Base-by-base conservation (phyloP, 257 asterid species). In the Gardenia jasminoides region DNA sequence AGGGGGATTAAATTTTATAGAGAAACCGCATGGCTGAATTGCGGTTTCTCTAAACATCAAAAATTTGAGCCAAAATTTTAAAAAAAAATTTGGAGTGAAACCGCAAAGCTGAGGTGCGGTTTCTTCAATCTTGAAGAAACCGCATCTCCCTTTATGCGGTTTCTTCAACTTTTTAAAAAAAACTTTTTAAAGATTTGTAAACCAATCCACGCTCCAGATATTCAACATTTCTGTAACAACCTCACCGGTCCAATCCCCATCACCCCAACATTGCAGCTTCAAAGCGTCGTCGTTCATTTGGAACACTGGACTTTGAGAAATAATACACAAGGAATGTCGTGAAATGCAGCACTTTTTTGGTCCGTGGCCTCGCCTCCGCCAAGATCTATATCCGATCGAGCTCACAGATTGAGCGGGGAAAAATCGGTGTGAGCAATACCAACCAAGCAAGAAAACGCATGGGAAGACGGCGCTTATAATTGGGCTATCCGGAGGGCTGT, bases 171-270 rank as follows among this genome's bases (percentile, higher is more conserved):
- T n/a, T n/a, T n/a, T n/a, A n/a, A n/a, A n/a, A n/a, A n/a, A n/a
- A n/a, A n/a, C n/a, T n/a, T n/a, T n/a, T n/a, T n/a, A n/a, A n/a
- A n/a, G n/a, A n/a, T n/a, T n/a, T n/a, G n/a, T 94, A 0, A 94
- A 94, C 84, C 93, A 82, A 69, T 80, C 97, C 67, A 69, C 90
- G 3, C 87, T 93, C 52, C 87, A 83, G 43, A 30, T 83, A 80
- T 90, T 93, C 86, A 89, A 93, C 79, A 88, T 93, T 64, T 94
- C 98, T 0, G 81, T 65, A 94, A 93, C 79, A 85, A 83, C 77
- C 96, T 94, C 81, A 20, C 85, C 81, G 98, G 98, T 36, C 89
- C 97, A 0, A 83, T 94, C 31, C 97, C 98, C 3, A 87, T 89
- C 6, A 94, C 98, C 7, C 85, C 84, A 3, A 81, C 94, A 6